Evolutionary conservation across 768 basidiomycete genomes (phyloP), one percentile per base, ranked within the genome.

Genomic region (Boletus rex-veris): DNA sequence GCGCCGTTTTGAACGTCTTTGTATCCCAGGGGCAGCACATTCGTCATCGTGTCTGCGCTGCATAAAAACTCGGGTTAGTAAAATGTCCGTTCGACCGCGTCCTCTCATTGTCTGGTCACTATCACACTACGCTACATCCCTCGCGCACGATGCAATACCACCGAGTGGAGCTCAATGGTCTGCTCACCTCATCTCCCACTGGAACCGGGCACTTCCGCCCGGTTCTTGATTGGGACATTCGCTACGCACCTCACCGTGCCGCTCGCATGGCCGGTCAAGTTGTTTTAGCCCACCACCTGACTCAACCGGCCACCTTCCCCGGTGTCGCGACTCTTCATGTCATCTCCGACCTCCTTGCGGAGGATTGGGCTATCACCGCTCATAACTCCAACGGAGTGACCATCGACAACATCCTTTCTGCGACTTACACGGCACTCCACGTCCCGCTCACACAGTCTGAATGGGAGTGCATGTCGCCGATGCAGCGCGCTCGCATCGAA

Each of bases 161-260:
- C 5, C 30, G 2, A 33, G 54, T 58, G 26, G 31, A 6, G 11
- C 50, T 71, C 15, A 61, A 58, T 30, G 26, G 54, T 14, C 59
- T 70, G 7, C 53, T 70, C 54, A 31, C 38, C 7, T 46, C 58
- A 2, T 24, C 59, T 8, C 30, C 53, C 30, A 41, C 57, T 9
- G 61, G 64, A 18, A 51, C 59, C 4, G 52, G 45, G 10, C 12
- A 53, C 52, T 43, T 28, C 16, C 50, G 14, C 26, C 57, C 54
- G n/a, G 53, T 60, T 45, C 53, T 82, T 36, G 53, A 74, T 15
- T 84, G 82, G 82, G 81, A 84, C 61, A 41, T 80, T 41, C 77
- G 80, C 36, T 67, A 72, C 48, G 30, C 71, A n/a, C 79, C 80
- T 9, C 65, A 9, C 53, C 69, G 38, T 26, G 26, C 47, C 5